Evolutionary conservation across 306 rosid species (phyloP), one percentile per base, ranked within the genome.

Genomic region (Acacia confusa): DNA sequence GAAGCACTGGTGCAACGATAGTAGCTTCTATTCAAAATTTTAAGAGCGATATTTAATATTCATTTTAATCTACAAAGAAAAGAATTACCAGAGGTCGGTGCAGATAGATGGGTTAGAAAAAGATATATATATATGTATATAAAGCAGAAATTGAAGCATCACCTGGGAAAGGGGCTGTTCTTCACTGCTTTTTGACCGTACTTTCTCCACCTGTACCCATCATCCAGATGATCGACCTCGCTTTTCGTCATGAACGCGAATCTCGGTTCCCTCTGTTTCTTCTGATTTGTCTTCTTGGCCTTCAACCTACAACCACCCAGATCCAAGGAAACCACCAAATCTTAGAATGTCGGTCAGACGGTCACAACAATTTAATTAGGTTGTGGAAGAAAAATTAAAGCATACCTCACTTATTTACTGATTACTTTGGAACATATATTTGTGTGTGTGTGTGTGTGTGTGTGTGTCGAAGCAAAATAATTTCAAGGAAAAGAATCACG

Each of bases 181-280:
- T 95, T 95, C 4, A 93, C 99, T n/a, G 98, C 97, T 78, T 95
- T 95, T 85, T 95, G 99, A 68, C 99, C 99, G 88, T 95, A 95
- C 88, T 95, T 95, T 82, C 98, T 92, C 99, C 99, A 95, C 88
- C 98, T 89, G 79, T 93, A 95, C 22, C 99, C 99, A 85, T 95
- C 99, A 87, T 95, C 99, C 44, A 95, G 91, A 91, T 90, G 97
- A 93, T 93, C 99, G 5, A 95, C 98, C 88, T 95, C 96, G 78
- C 99, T 93, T 88, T 89, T 95, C 3, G 99, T 95, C 99, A 92
- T 93, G 89, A 95, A 95, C 24, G 97, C 97, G 63, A 93, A 81
- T 87, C 98, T 90, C 15, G 94, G 94, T 78, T 88, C 94, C 74
- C 90, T 90, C 87, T 87, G 92, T 83, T 87, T 92, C 92, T 94